These are phyloP conservation scores for Eutrema salsugineum DNA, from an alignment of 441 rosid species.

Conservation along the genomic window DNA sequence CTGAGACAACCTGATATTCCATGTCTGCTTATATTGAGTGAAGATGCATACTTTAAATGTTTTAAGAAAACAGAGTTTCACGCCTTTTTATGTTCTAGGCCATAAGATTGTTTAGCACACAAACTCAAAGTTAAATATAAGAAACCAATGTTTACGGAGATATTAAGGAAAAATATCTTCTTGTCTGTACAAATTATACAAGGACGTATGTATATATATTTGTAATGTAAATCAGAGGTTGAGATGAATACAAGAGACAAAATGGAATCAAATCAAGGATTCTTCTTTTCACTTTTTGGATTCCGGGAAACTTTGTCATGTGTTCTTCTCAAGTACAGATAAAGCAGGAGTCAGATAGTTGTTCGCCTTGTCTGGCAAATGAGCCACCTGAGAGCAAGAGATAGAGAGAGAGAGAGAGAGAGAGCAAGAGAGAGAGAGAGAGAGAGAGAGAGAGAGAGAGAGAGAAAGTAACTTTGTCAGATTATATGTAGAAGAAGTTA, in stretches of 20 bases:
- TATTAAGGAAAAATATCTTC: neutral
- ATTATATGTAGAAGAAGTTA: neutral
- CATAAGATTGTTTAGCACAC: neutral
- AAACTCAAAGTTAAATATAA: slow-evolving; percentile 6
- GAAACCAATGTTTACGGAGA: slow-evolving; percentile 14
- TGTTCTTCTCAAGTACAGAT: slow-evolving; percentile 86
- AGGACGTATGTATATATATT: slow-evolving; percentile 10
- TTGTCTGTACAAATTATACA: slow-evolving; percentile 31
- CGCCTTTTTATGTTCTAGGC: neutral
- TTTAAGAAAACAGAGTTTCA: neutral
- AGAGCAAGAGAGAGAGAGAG: neutral
- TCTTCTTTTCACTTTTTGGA: neutral
- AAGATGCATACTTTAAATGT: neutral
- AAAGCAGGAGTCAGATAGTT: slow-evolving; percentile 94
- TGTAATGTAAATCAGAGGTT: slow-evolving; percentile 9
- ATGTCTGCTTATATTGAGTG: neutral
- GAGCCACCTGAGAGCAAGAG: slow-evolving; percentile 62
- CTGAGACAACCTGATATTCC: neutral
- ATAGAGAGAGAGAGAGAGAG: slow-evolving; percentile 2
- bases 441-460: too few species aligned
- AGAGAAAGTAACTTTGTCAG: slow-evolving; percentile 13
- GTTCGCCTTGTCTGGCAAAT: slow-evolving; percentile 96
- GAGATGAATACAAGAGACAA: slow-evolving; percentile 12
- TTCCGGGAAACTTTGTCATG: slow-evolving; percentile 31
- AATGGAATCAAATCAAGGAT: neutral